Conservation (phyloP, 2,329 filamentous ascomycete species). For the Mycocentrospora acerina region DNA sequence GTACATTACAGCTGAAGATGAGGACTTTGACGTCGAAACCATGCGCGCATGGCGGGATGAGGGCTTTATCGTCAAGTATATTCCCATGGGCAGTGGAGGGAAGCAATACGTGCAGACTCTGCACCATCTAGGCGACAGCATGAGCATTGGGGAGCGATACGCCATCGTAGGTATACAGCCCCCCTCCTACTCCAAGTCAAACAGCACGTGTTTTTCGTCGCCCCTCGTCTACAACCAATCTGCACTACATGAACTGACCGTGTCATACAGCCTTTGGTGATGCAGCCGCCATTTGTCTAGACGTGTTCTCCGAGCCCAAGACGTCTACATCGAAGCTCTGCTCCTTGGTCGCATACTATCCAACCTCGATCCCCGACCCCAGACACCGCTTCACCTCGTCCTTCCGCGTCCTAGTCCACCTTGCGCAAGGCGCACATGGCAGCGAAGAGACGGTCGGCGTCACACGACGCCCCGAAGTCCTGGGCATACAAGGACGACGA, state of each 20-base stretch:
- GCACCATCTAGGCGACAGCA: slow-evolving; percentile 54
- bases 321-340: slow-evolving; percentile 54
- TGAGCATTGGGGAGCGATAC: slow-evolving; percentile 62
- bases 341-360: slow-evolving; percentile 65
- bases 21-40: slow-evolving; percentile 58
- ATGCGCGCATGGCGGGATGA: slow-evolving; percentile 60
- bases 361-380: slow-evolving; percentile 57
- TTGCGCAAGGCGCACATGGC: slow-evolving; percentile 45
- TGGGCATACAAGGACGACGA: slow-evolving; percentile 56
- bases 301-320: slow-evolving; percentile 58
- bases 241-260: slow-evolving; percentile 6
- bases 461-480: slow-evolving; percentile 50
- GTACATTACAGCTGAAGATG: slow-evolving; percentile 54
- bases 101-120: slow-evolving; percentile 50
- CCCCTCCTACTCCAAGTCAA: slow-evolving; percentile 5
- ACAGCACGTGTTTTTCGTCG: background rate
- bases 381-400: slow-evolving; percentile 47
- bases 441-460: slow-evolving; percentile 52
- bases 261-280: slow-evolving; percentile 58
- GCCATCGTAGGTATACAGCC: slow-evolving; percentile 59
- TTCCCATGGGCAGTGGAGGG: slow-evolving; percentile 55
- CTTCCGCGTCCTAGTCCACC: slow-evolving; percentile 58
- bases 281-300: slow-evolving; percentile 61
- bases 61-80: slow-evolving; percentile 61
- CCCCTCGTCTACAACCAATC: background rate